Conservation (phyloP, 179 eudicot genomes). For the Kewa caespitosa region DNA sequence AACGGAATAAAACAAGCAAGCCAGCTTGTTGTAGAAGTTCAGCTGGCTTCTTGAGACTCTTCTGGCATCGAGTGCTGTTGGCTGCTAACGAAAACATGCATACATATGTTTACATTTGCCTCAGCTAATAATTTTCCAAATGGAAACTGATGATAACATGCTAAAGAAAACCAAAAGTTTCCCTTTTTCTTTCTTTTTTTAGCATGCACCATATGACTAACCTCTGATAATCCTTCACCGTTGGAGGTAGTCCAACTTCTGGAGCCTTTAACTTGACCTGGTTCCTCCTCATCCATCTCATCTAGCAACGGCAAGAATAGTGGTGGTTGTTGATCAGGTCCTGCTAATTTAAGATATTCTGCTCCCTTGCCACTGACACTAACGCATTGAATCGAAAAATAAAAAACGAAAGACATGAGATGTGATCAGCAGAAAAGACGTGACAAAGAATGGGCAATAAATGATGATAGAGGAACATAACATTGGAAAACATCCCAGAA, state of each 20-base stretch:
- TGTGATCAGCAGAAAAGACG: background rate
- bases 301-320: slow-evolving; percentile 54
- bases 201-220: slow-evolving; percentile 24
- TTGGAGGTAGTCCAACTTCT: slow-evolving; percentile 33
- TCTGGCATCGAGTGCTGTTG: too few relatives aligned
- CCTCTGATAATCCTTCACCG: slow-evolving; percentile 61
- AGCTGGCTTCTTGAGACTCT: too few relatives aligned
- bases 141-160: too few relatives aligned
- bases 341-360: slow-evolving; percentile 61
- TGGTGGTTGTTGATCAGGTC: slow-evolving; percentile 68
- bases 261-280: slow-evolving; percentile 35
- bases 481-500: background rate
- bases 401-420: slow-evolving; percentile 5
- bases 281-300: slow-evolving; percentile 47
- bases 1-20: too few relatives aligned
- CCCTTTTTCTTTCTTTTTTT: too few relatives aligned
- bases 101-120: too few relatives aligned
- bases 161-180: too few relatives aligned
- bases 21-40: too few relatives aligned
- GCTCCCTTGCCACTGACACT: slow-evolving; percentile 70
- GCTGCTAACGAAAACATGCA: too few relatives aligned
- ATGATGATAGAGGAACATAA: background rate
- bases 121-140: too few relatives aligned
- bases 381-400: slow-evolving; percentile 31
- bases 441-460: slow-evolving; percentile 4